These are phyloP conservation scores for Lipomyces chichibuensis DNA, from an alignment of 805 yeast genomes.

Conservation along the genomic window DNA sequence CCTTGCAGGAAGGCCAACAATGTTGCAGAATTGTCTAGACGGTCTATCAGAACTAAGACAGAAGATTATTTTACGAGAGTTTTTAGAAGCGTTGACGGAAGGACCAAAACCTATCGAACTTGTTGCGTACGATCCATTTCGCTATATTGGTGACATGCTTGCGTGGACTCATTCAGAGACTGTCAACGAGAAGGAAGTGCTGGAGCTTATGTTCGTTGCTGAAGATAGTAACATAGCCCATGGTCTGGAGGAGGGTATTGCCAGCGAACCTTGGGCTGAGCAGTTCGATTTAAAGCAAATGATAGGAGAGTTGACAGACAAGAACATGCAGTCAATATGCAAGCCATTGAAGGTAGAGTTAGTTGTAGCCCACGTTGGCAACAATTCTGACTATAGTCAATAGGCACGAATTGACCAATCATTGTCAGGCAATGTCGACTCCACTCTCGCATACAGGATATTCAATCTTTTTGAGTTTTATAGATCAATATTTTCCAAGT, in stretches of 20 bases:
- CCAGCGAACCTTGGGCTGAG: constrained; percentile 38
- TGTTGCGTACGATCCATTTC: constrained; percentile 75
- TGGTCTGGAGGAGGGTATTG: constrained; percentile 35
- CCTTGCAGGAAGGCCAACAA: constrained; percentile 45
- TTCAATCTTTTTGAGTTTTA: constrained; percentile 70
- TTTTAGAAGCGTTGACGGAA: constrained; percentile 49
- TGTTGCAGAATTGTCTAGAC: constrained; percentile 61
- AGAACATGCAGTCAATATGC: constrained; percentile 57
- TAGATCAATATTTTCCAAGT: constrained; percentile 61
- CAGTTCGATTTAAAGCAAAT: constrained; percentile 42
- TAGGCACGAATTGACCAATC: constrained; percentile 33
- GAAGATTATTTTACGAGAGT: constrained; percentile 65
- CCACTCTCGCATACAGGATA: constrained; percentile 60
- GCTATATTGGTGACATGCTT: constrained; percentile 82
- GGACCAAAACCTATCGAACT: constrained; percentile 57
- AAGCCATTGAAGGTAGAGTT: constrained; percentile 54
- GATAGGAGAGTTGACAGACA: constrained; percentile 50
- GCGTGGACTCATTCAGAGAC: constrained; percentile 86
- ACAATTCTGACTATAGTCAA: constrained; percentile 47
- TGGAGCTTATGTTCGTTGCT: constrained; percentile 62
- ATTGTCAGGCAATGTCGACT: constrained; percentile 59
- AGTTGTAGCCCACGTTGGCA: constrained; percentile 59
- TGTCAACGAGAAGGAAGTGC: constrained; percentile 82
- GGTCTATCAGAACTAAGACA: constrained; percentile 74
- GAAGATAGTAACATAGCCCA: constrained; percentile 38